Conservation (phyloP, 305 asterid genomes). For the Solanum hybrid region DNA sequence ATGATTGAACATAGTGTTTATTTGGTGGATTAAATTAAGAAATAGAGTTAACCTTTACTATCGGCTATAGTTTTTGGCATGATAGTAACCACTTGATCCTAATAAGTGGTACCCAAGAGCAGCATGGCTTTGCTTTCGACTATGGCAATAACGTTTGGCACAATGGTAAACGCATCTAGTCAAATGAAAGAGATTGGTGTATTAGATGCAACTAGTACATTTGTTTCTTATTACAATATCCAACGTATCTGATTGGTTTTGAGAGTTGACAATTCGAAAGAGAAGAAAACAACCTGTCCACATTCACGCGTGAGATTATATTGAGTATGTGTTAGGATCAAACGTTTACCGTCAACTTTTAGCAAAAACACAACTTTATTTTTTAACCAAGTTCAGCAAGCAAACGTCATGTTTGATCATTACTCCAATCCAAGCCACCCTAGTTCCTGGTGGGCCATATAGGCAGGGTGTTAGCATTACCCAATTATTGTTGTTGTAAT, state of each 20-base stretch:
- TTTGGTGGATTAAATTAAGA: not conserved
- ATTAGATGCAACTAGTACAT: not conserved
- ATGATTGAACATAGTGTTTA: not conserved
- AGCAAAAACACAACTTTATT: no score
- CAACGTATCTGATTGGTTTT: not conserved
- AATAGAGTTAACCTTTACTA: no score
- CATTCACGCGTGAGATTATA: not conserved
- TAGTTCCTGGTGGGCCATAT: no score
- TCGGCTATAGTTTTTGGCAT: not conserved
- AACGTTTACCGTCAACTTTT: fast-evolving
- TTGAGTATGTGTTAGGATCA: not conserved
- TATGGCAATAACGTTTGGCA: not conserved
- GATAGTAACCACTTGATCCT: not conserved
- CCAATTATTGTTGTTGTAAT: not conserved
- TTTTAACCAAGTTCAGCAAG: not conserved
- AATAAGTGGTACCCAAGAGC: not conserved
- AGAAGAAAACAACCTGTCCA: not conserved
- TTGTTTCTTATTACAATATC: not conserved
- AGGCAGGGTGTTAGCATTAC: no score
- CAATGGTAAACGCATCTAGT: not conserved
- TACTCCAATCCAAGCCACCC: not conserved
- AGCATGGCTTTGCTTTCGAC: not conserved
- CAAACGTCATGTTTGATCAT: not conserved
- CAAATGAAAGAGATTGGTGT: not conserved
- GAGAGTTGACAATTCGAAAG: not conserved